phyloP scores from a whole-genome alignment of 495 filamentous ascomycete genomes.

The Xanthoparmelia taractica region DNA sequence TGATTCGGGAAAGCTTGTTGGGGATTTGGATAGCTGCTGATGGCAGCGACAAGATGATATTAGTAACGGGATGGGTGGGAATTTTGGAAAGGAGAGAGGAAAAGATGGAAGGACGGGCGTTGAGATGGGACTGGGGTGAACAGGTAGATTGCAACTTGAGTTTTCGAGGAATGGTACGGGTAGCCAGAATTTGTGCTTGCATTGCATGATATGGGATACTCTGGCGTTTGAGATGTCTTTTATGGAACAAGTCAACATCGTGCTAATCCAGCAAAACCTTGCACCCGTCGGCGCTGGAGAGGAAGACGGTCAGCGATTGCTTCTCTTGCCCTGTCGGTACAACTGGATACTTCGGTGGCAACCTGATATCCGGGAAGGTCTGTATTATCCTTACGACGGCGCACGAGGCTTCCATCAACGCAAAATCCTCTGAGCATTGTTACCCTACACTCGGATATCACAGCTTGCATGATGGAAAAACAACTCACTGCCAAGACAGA shows the following conservation, averaged over 20 bases:
- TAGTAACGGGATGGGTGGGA: no score
- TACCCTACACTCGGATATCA: neutral
- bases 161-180: no score
- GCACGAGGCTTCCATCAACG: slow-evolving; percentile 43
- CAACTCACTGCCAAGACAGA: slow-evolving; percentile 30
- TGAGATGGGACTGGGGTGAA: no score
- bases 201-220: no score
- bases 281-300: slow-evolving; percentile 31
- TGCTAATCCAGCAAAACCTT: slow-evolving; percentile 24
- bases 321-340: slow-evolving; percentile 28
- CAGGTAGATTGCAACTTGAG: no score
- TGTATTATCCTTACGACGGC: slow-evolving; percentile 41
- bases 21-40: no score
- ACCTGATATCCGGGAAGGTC: slow-evolving; percentile 32
- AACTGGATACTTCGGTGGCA: slow-evolving; percentile 22
- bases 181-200: no score
- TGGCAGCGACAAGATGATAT: no score
- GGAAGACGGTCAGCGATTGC: slow-evolving; percentile 30
- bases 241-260: neutral
- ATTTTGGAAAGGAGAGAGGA: no score
- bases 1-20: no score
- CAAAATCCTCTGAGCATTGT: slow-evolving; percentile 40
- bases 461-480: neutral
- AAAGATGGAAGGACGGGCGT: no score
- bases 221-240: no score